Evolutionary conservation across 2,329 filamentous ascomycete species (phyloP).

Genomic region (Aspergillus proliferans): DNA sequence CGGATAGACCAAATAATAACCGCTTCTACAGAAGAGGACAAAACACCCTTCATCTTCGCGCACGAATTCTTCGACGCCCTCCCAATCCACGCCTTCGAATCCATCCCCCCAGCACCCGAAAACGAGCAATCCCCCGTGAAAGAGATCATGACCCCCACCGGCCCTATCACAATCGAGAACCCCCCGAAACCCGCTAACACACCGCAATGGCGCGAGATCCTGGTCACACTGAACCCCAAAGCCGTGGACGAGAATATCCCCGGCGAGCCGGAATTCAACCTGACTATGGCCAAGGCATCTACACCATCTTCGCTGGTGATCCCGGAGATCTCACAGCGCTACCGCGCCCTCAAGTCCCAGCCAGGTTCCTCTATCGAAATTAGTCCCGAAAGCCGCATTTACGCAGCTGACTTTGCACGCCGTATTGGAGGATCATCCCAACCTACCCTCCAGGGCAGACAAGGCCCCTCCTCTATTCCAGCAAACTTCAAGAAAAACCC

Average conservation of each 20-base stretch:
- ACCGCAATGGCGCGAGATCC: conserved; percentile 73
- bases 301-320: conserved; percentile 82
- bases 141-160: conserved; percentile 46
- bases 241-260: conserved; percentile 44
- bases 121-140: conserved; percentile 40
- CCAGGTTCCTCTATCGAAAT: conserved; percentile 75
- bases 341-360: conserved; percentile 63
- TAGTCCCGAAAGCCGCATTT: conserved; percentile 77
- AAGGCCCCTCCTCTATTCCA: conserved; percentile 5
- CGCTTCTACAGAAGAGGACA: conserved; percentile 49
- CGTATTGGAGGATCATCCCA: conserved; percentile 68
- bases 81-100: conserved; percentile 91
- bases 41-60: conserved; percentile 86
- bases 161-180: conserved; percentile 41
- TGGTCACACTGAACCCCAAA: conserved; percentile 63
- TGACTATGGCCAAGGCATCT: conserved; percentile 66
- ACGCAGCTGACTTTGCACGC: conserved; percentile 71
- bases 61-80: conserved; percentile 99
- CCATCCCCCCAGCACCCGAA: conserved; percentile 50
- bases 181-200: conserved; percentile 34
- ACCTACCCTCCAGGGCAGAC: conserved; percentile 11
- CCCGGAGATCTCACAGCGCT: conserved; percentile 73
- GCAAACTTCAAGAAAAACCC: conserved; percentile 54
- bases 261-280: conserved; percentile 73
- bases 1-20: background rate